These are phyloP conservation scores for Penicillium glabrum DNA, from an alignment of 2,329 filamentous ascomycete species.

Conservation along the genomic window DNA sequence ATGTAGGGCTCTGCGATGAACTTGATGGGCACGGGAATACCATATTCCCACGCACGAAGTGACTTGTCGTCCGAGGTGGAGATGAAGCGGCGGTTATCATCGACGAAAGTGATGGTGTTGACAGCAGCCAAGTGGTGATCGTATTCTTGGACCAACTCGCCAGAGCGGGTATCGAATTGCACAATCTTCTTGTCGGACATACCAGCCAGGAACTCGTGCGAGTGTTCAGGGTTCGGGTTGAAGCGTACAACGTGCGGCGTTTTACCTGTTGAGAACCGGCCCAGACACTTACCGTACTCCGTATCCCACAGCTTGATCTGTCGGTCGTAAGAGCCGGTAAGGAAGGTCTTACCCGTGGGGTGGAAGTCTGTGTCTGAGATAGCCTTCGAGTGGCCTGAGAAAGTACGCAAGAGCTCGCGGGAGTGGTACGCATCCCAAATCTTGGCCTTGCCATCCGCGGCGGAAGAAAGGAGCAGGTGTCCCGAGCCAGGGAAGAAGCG, in stretches of 20 bases:
- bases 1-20: constrained; percentile 97
- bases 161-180: constrained; percentile 86
- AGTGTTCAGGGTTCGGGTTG: constrained; percentile 74
- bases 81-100: constrained; percentile 92
- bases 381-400: constrained; percentile 83
- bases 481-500: constrained; percentile 88
- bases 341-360: constrained; percentile 75
- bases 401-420: constrained; percentile 85
- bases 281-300: constrained; percentile 85
- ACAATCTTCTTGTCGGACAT: constrained; percentile 99
- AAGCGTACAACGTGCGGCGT: constrained; percentile 94
- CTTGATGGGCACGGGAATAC: constrained; percentile 97
- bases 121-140: constrained; percentile 97
- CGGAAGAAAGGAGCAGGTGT: constrained; percentile 84
- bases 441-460: constrained; percentile 86
- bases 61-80: constrained; percentile 97
- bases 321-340: constrained; percentile 89
- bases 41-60: constrained; percentile 95
- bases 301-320: constrained; percentile 99
- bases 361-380: constrained; percentile 91
- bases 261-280: constrained; percentile 88
- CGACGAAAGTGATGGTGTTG: constrained; percentile 96
- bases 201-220: constrained; percentile 89
- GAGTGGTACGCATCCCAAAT: constrained; percentile 94
- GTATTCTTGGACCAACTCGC: constrained; percentile 90